These are phyloP conservation scores for Pleurotus eryngii DNA, from an alignment of 768 basidiomycete genomes.

Conservation along the genomic window DNA sequence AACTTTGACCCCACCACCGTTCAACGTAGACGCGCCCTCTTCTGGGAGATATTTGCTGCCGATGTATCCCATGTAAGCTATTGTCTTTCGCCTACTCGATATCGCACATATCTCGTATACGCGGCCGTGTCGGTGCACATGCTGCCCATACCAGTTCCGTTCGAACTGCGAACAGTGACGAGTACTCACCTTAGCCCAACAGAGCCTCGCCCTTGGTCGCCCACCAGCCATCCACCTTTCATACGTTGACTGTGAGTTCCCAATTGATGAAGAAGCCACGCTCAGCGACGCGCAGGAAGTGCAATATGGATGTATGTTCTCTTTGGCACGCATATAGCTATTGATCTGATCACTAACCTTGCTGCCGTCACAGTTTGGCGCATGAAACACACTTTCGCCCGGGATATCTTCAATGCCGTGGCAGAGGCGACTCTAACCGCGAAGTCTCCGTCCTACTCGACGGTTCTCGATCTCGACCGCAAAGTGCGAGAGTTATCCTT, in stretches of 20 bases:
- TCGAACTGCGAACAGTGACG: neutral
- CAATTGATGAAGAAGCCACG: slow-evolving; percentile 50
- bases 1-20: slow-evolving; percentile 34
- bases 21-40: slow-evolving; percentile 30
- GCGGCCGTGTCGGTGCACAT: too few species aligned
- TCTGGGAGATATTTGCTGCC: slow-evolving; percentile 38
- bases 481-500: slow-evolving; percentile 46
- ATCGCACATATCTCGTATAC: neutral
- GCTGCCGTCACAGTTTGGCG: slow-evolving; percentile 42
- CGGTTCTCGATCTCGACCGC: slow-evolving; percentile 48
- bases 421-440: slow-evolving; percentile 48
- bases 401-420: slow-evolving; percentile 46
- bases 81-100: neutral
- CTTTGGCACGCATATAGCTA: neutral
- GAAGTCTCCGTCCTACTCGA: slow-evolving; percentile 41
- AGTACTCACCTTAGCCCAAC: neutral
- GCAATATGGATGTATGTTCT: slow-evolving; percentile 46
- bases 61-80: slow-evolving; percentile 32
- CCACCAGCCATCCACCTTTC: slow-evolving; percentile 34
- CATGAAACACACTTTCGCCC: slow-evolving; percentile 52
- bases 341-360: neutral
- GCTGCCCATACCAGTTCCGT: neutral
- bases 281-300: slow-evolving; percentile 40
- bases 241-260: slow-evolving; percentile 45
- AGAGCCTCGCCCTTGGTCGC: slow-evolving; percentile 37